phyloP scores from a whole-genome alignment of 2,329 filamentous ascomycete genomes.

The Periconia digitata region DNA sequence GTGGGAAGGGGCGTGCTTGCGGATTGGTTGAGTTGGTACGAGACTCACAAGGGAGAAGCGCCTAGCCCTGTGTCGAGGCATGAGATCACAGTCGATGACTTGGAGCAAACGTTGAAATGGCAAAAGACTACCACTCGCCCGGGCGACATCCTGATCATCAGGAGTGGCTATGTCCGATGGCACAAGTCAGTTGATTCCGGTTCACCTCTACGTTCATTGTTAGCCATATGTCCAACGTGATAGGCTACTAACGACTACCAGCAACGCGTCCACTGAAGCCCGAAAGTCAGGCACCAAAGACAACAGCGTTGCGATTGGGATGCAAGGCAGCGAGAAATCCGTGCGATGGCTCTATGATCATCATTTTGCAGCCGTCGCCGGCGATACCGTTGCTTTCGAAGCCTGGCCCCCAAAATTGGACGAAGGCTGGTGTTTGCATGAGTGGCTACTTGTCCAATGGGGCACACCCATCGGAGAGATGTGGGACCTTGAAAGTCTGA shows the following conservation, averaged over 20 bases:
- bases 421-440: slow-evolving; percentile 37
- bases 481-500: slow-evolving; percentile 53
- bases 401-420: slow-evolving; percentile 33
- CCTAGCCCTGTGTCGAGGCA: slow-evolving; percentile 31
- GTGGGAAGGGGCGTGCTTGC: slow-evolving; percentile 37
- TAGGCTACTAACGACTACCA: slow-evolving; percentile 8
- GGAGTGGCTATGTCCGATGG: slow-evolving; percentile 51
- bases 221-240: too few relatives aligned
- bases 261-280: slow-evolving; percentile 26
- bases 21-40: slow-evolving; percentile 37
- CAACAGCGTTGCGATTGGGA: slow-evolving; percentile 33
- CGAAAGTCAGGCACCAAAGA: slow-evolving; percentile 36
- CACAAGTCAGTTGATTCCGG: slow-evolving; percentile 23
- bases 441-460: slow-evolving; percentile 36
- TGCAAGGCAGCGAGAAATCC: slow-evolving; percentile 34
- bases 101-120: slow-evolving; percentile 33
- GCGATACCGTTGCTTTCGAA: slow-evolving; percentile 47
- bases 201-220: not conserved
- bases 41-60: slow-evolving; percentile 28
- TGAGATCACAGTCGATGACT: slow-evolving; percentile 32
- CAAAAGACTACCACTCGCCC: slow-evolving; percentile 28
- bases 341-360: slow-evolving; percentile 43
- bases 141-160: slow-evolving; percentile 40
- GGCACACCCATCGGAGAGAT: slow-evolving; percentile 39
- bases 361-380: slow-evolving; percentile 39